Conservation (phyloP, 352 stramenopile species). For the Phytopythium litorale region DNA sequence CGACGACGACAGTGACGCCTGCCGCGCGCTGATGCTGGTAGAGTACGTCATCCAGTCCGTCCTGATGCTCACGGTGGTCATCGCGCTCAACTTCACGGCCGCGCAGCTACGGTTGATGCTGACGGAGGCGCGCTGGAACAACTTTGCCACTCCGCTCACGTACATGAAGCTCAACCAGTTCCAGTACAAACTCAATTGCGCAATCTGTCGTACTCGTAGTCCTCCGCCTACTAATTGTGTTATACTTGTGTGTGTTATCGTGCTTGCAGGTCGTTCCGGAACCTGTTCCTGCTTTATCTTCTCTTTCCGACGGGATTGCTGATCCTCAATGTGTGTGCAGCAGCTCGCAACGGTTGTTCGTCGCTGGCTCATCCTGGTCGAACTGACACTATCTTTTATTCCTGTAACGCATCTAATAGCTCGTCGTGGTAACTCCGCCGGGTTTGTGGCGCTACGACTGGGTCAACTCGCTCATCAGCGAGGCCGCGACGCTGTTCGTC, state of each 20-base stretch:
- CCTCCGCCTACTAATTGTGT: neutral
- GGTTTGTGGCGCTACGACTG: conserved; percentile 59
- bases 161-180: conserved; percentile 79
- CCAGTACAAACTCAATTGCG: conserved; percentile 21
- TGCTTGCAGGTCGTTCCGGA: conserved; percentile 41
- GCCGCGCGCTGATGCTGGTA: conserved; percentile 54
- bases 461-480: conserved; percentile 47
- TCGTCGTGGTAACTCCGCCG: conserved; percentile 49
- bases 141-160: conserved; percentile 46
- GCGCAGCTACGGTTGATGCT: conserved; percentile 41
- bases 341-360: neutral
- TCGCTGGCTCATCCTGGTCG: conserved; percentile 11
- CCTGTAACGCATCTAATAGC: conserved; percentile 15
- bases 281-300: conserved; percentile 51
- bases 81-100: conserved; percentile 68
- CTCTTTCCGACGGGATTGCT: conserved; percentile 52
- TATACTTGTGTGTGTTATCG: neutral
- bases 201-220: neutral
- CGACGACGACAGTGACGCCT: conserved; percentile 31
- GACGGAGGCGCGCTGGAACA: conserved; percentile 54
- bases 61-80: conserved; percentile 60
- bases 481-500: conserved; percentile 42
- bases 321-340: conserved; percentile 52
- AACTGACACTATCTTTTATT: neutral
- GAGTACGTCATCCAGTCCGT: conserved; percentile 67